Percentiles rank a stretch among this genome's conserved stretches.
Evolutionary conservation across 352 stramenopile genomes (phyloP).

Genomic region (Phytophthora ramorum): DNA sequence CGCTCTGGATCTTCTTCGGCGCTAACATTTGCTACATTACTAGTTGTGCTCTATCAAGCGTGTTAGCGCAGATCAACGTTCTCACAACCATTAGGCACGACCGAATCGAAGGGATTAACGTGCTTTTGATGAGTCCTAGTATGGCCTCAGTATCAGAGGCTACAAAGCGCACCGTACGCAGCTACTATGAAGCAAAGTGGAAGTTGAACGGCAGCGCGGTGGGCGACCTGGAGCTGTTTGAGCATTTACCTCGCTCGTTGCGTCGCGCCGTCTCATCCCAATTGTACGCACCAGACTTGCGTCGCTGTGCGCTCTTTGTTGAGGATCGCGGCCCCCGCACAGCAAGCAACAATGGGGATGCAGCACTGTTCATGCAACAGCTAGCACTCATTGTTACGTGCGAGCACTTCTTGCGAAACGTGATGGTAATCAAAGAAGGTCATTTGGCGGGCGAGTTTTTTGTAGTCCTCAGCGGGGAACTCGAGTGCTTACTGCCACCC

Average conservation of each 20-base stretch:
- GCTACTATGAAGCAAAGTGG: conserved; percentile 80
- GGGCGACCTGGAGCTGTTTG: conserved; percentile 55
- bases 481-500: conserved; percentile 57
- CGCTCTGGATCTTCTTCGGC: conserved; percentile 75
- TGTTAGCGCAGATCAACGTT: conserved; percentile 61
- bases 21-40: conserved; percentile 83
- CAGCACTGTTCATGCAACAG: conserved; percentile 43
- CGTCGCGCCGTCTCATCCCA: conserved; percentile 36
- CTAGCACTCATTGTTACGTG: conserved; percentile 43
- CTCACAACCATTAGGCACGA: conserved; percentile 52
- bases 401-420: conserved; percentile 67
- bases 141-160: conserved; percentile 50
- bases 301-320: conserved; percentile 40
- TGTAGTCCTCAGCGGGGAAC: conserved; percentile 65
- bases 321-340: conserved; percentile 11
- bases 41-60: conserved; percentile 62
- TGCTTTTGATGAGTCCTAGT: conserved; percentile 50
- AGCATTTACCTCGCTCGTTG: conserved; percentile 57
- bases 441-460: conserved; percentile 66
- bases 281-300: conserved; percentile 51
- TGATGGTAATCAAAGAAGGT: conserved; percentile 62
- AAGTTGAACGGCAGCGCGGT: conserved; percentile 70
- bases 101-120: conserved; percentile 68
- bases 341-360: conserved; percentile 15
- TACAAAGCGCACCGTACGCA: conserved; percentile 61